These are phyloP conservation scores for Tephrocybe sp. DNA, from an alignment of 768 basidiomycete genomes.

Conservation along the genomic window DNA sequence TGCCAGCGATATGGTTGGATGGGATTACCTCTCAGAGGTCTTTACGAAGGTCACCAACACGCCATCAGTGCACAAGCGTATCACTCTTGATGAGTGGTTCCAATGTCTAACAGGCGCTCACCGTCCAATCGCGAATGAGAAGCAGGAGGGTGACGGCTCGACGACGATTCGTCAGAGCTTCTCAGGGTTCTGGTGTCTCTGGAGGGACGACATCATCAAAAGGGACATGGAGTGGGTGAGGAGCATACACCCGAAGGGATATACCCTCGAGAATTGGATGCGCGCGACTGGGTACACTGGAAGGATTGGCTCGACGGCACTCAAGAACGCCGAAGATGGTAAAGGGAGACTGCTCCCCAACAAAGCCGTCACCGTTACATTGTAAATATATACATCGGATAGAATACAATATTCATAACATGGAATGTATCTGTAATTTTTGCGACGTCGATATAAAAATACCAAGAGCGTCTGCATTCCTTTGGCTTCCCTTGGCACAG, in stretches of 20 bases:
- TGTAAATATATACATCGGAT: constrained; percentile 8
- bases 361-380: constrained; percentile 15
- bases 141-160: constrained; percentile 26
- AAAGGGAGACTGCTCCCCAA: constrained; percentile 26
- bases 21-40: constrained; percentile 34
- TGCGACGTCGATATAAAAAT: too few relatives aligned
- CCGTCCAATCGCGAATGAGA: constrained; percentile 30
- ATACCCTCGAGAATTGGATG: constrained; percentile 43
- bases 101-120: constrained; percentile 26
- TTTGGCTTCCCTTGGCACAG: too few relatives aligned
- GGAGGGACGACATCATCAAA: constrained; percentile 41
- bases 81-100: constrained; percentile 34
- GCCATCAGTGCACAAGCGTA: constrained; percentile 31
- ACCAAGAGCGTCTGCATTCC: too few relatives aligned
- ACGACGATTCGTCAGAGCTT: constrained; percentile 40
- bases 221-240: constrained; percentile 46
- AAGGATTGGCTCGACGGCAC: constrained; percentile 20
- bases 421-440: too few relatives aligned
- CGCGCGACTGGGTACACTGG: constrained; percentile 31
- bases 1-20: constrained; percentile 36
- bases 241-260: constrained; percentile 33
- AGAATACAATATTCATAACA: background rate
- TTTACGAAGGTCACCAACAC: constrained; percentile 38
- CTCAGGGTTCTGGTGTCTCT: constrained; percentile 41
- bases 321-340: constrained; percentile 33